These are phyloP conservation scores for Triticum timopheevii DNA, from an alignment of 176 grass and related monocot species.

Conservation along the genomic window DNA sequence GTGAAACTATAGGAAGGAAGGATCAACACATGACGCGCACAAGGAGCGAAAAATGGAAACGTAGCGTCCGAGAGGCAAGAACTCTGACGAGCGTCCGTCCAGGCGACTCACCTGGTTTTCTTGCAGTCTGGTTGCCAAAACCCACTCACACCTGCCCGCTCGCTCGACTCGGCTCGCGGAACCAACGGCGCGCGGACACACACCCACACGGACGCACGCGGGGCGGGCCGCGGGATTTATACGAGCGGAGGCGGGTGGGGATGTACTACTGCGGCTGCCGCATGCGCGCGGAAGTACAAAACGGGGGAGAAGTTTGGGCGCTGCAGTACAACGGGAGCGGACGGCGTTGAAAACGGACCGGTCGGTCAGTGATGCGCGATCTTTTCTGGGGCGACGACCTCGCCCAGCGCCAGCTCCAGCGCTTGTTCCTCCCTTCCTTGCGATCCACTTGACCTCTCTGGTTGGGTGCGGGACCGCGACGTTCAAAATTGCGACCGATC, in stretches of 20 bases:
- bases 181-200: too few species aligned
- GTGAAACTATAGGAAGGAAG: too few species aligned
- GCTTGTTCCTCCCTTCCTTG: background rate
- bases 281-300: slow-evolving; percentile 37
- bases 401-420: background rate
- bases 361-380: slow-evolving; percentile 28
- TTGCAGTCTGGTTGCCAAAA: background rate
- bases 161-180: too few species aligned
- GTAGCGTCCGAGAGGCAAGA: background rate
- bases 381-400: background rate
- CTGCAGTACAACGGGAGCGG: slow-evolving; percentile 33
- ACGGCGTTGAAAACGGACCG: background rate
- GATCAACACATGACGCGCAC: background rate
- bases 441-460: slow-evolving; percentile 24
- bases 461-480: slow-evolving; percentile 13
- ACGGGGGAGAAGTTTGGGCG: background rate
- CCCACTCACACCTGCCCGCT: too few species aligned
- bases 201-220: background rate
- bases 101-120: background rate
- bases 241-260: background rate
- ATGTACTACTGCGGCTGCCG: background rate
- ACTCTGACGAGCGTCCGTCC: background rate
- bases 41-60: background rate
- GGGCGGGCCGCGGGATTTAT: background rate
- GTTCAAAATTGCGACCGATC: background rate